These are phyloP conservation scores for Leishmania mexicana DNA, from an alignment of 208 protist genomes.

Conservation along the genomic window DNA sequence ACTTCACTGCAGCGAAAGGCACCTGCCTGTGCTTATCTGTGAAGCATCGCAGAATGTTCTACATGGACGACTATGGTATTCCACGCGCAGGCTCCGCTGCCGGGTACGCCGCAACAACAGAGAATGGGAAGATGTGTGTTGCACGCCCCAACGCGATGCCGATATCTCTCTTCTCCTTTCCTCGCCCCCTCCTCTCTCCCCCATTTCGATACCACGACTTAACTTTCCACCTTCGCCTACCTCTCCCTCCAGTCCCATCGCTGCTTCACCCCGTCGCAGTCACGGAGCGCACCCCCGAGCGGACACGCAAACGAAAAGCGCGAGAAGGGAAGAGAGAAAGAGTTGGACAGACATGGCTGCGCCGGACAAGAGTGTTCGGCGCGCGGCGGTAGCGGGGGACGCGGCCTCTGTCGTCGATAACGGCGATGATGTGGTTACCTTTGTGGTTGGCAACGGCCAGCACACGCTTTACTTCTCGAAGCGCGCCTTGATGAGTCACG, in stretches of 20 bases:
- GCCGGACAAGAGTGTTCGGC: background rate
- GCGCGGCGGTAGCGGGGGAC: background rate
- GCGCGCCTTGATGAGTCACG: conserved; percentile 15
- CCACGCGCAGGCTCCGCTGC: background rate
- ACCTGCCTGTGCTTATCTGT: background rate
- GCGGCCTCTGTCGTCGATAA: background rate
- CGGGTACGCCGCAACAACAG: background rate
- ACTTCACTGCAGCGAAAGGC: background rate
- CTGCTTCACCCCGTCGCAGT: background rate
- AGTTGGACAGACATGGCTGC: background rate
- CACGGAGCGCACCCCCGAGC: background rate
- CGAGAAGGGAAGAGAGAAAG: background rate
- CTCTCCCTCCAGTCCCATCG: background rate
- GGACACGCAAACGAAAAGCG: background rate
- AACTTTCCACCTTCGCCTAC: background rate
- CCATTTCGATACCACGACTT: background rate
- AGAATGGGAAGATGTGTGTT: background rate
- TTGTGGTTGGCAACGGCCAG: conserved; percentile 15
- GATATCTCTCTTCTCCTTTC: background rate
- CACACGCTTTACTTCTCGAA: conserved; percentile 25
- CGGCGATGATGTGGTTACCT: conserved; percentile 17
- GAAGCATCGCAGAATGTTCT: background rate
- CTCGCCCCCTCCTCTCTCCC: background rate
- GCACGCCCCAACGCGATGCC: background rate
- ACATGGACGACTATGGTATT: background rate